These are phyloP conservation scores for Vigna nakashimae DNA, from an alignment of 306 rosid genomes.

Conservation along the genomic window DNA sequence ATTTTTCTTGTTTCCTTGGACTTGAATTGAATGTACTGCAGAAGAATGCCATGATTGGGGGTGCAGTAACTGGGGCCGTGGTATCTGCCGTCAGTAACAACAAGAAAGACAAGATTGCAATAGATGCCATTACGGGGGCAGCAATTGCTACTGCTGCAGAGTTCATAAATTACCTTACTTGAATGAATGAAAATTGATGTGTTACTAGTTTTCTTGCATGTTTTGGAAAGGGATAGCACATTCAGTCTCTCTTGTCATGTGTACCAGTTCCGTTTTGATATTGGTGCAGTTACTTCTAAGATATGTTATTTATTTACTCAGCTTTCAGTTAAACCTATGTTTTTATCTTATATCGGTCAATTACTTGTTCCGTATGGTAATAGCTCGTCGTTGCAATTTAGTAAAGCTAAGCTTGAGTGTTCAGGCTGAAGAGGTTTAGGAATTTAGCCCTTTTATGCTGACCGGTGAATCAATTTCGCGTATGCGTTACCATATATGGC, in stretches of 20 bases:
- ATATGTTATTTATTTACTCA: conserved; percentile 8
- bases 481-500: conserved; percentile 34
- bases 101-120: conserved; percentile 59
- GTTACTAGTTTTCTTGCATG: conserved; percentile 25
- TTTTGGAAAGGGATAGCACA: conserved; percentile 27
- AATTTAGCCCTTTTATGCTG: conserved; percentile 2
- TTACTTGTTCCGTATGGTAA: conserved; percentile 8
- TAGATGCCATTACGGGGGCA: conserved; percentile 86
- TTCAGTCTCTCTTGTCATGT: conserved; percentile 17
- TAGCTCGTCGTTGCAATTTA: too few species aligned
- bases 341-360: background rate
- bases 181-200: conserved; percentile 38
- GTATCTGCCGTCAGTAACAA: conserved; percentile 59
- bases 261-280: background rate
- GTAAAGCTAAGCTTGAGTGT: too few species aligned
- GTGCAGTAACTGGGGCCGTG: conserved; percentile 85
- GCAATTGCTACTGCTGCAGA: conserved; percentile 94
- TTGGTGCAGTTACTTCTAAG: conserved; percentile 12
- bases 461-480: conserved; percentile 69
- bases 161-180: conserved; percentile 80
- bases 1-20: conserved; percentile 17
- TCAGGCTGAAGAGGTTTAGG: background rate
- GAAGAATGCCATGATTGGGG: conserved; percentile 96
- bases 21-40: conserved; percentile 55
- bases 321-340: conserved; percentile 28